A percentile compares a stretch with the other conserved stretches of the same genome.
Conservation (phyloP, 2,329 filamentous ascomycete genomes). For the Xylaria sp. region DNA sequence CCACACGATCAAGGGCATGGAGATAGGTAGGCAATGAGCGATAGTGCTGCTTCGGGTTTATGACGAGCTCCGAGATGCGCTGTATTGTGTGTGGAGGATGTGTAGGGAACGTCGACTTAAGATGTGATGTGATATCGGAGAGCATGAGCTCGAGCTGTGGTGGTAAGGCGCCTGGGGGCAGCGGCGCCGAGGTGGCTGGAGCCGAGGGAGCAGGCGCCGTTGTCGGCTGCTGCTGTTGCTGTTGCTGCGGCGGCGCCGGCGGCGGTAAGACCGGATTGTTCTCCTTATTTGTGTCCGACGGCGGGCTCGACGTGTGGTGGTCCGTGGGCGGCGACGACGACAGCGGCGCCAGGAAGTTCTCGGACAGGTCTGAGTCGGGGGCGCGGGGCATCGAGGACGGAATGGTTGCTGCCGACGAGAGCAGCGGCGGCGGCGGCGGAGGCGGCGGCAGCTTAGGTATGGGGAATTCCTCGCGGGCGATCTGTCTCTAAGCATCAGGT, state of each 20-base stretch:
- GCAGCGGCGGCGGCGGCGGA: conserved; percentile 33
- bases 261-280: conserved; percentile 55
- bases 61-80: conserved; percentile 86
- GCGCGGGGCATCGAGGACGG: conserved; percentile 51
- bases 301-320: conserved; percentile 52
- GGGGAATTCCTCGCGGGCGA: conserved; percentile 79
- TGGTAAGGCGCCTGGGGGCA: conserved; percentile 64
- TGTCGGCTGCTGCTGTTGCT: not conserved
- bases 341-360: conserved; percentile 58
- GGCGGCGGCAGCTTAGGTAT: conserved; percentile 69
- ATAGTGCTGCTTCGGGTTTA: conserved; percentile 82
- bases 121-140: conserved; percentile 67
- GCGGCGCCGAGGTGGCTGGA: conserved; percentile 39
- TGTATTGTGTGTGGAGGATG: conserved; percentile 94
- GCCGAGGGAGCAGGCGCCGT: conserved; percentile 40
- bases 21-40: conserved; percentile 84
- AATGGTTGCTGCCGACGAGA: conserved; percentile 38
- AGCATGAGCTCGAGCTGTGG: conserved; percentile 72
- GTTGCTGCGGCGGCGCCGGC: no score
- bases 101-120: conserved; percentile 73
- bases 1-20: conserved; percentile 88
- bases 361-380: conserved; percentile 51
- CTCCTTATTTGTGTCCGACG: conserved; percentile 75
- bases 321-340: conserved; percentile 60
- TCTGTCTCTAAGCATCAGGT: conserved; percentile 60